These are phyloP conservation scores for Limnanthes douglasii DNA, from an alignment of 345 rosid genomes.

Conservation along the genomic window DNA sequence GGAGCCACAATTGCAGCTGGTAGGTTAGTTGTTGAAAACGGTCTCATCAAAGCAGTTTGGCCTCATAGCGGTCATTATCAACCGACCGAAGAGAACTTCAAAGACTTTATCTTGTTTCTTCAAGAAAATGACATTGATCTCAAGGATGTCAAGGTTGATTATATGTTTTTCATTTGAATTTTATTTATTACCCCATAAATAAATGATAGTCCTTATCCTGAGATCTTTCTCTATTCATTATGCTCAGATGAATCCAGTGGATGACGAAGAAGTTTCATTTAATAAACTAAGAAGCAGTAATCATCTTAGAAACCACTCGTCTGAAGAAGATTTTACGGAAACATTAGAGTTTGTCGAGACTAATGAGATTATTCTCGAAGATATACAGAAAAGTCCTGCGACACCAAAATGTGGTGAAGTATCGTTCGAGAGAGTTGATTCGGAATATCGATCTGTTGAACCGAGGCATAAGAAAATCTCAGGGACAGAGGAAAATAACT, in stretches of 20 bases:
- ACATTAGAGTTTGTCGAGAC: no score
- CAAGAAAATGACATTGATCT: constrained; percentile 65
- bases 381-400: constrained; percentile 16
- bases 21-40: constrained; percentile 45
- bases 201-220: constrained; percentile 1
- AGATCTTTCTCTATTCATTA: constrained; percentile 1
- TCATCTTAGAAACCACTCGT: constrained; percentile 45
- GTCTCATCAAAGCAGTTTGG: constrained; percentile 87
- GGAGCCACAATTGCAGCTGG: constrained; percentile 86
- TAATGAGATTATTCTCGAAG: constrained; percentile 15
- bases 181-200: no score
- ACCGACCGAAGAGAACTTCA: constrained; percentile 73
- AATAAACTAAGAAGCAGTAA: constrained; percentile 30
- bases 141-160: constrained; percentile 52
- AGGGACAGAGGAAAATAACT: no score
- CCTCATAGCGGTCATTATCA: constrained; percentile 96
- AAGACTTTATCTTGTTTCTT: constrained; percentile 57
- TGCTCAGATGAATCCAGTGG: constrained; percentile 56
- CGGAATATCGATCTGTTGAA: constrained; percentile 6
- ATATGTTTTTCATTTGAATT: no score
- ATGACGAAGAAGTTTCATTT: constrained; percentile 29
- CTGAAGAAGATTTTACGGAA: constrained; percentile 30
- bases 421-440: no score
- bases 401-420: constrained; percentile 24
- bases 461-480: constrained; percentile 8